A percentile compares a stretch with the other conserved stretches of the same genome.
Conservation (phyloP, 139 green algal species). For the Chlorokybus atmophyticus region DNA sequence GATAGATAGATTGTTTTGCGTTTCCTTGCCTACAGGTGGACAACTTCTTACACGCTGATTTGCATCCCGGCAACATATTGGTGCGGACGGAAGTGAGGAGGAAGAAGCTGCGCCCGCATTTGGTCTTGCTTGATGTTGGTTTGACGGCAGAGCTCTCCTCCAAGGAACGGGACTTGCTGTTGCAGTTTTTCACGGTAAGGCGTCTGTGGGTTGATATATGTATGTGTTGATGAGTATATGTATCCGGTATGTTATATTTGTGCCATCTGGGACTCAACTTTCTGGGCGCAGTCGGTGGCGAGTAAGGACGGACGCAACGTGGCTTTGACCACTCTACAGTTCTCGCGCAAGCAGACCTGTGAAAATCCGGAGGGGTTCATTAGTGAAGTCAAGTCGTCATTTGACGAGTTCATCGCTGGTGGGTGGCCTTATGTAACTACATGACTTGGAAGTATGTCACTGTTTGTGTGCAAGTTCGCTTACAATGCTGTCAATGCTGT, state of each 20-base stretch:
- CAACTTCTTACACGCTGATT: constrained; percentile 92
- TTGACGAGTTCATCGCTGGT: no score
- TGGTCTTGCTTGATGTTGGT: constrained; percentile 32
- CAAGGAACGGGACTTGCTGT: constrained; percentile 9
- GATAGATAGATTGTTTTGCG: neutral
- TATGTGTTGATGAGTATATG: neutral
- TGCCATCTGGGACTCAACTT: no score
- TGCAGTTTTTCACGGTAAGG: constrained; percentile 23
- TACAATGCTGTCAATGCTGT: neutral
- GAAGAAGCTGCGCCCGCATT: constrained; percentile 4
- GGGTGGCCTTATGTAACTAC: no score
- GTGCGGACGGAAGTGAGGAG: constrained; percentile 34
- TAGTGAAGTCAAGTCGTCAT: no score
- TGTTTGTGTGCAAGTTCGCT: no score
- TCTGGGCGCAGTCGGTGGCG: constrained; percentile 2
- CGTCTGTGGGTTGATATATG: neutral
- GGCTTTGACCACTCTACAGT: constrained; percentile 15
- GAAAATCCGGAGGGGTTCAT: constrained; percentile 18
- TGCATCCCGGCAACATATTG: constrained; percentile 79
- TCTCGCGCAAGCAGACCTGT: constrained; percentile 16
- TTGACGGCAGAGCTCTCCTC: constrained; percentile 28
- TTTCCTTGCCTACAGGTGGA: constrained; percentile 39
- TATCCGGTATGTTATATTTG: neutral
- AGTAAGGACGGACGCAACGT: constrained; percentile 2
- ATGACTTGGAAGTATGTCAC: no score